Evolutionary conservation across 2,329 filamentous ascomycete species (phyloP), one percentile per base, ranked within the genome.

Genomic region (Neofusicoccum sp.): DNA sequence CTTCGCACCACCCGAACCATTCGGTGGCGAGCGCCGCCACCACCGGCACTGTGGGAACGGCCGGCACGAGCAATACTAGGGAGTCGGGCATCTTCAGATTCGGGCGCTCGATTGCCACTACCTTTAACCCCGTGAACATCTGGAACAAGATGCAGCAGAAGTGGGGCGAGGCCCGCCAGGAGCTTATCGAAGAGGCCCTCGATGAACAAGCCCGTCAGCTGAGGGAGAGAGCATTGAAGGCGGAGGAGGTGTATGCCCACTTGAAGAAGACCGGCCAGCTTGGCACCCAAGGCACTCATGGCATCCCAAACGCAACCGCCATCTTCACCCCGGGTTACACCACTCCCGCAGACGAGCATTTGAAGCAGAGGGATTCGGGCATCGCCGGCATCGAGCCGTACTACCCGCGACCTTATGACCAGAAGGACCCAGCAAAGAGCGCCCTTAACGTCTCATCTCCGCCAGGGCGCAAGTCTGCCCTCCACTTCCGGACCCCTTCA

Each of bases 261-360:
- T 67, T 71, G 24, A 74, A 73, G 61, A 67, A 67, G 24, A 61
- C 65, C 38, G 73, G 73, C n/a, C 68, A 73, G 7, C 63, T 75
- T 8, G 34, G 66, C 66, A 11, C 68, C 69, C 34, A 73, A 71
- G 64, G 68, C 72, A 28, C 72, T 70, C 45, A 66, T 70, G 24
- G 65, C 70, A 34, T 60, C 24, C n/a, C 70, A 69, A 12, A 63
- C 60, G 49, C 41, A 41, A 47, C 40, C 9, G 24, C 24, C 16
- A 51, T 54, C 40, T 61, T 45, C 48, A 48, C 59, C 8, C 59
- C 59, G n/a, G 33, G 61, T n/a, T 44, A 58, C 57, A 51, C 58
- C 38, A 44, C 58, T 26, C 54, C 60, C 24, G 45, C 34, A 11
- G 60, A 43, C 31, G 47, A 30, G 12, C 38, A 38, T n/a, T 16